Evolutionary conservation across 108 stramenopile genomes (phyloP).

Genomic region (Skeletonema marinoi): DNA sequence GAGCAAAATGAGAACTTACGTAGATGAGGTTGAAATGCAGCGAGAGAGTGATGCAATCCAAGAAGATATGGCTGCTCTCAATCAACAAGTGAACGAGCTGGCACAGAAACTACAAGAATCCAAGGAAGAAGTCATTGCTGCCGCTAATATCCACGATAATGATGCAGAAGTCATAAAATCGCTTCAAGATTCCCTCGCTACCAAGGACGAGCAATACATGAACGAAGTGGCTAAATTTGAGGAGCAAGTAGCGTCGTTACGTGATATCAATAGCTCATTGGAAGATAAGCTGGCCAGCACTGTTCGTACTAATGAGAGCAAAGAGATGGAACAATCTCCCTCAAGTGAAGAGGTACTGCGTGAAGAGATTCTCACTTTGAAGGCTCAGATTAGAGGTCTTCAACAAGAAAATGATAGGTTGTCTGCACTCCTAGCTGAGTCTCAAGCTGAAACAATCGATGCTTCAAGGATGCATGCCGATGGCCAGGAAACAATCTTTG

Average conservation of each 20-base stretch:
- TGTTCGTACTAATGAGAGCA: background rate
- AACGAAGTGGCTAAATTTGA: constrained; percentile 15
- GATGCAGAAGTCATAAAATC: background rate
- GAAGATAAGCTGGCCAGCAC: background rate
- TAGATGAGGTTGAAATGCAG: constrained; percentile 12
- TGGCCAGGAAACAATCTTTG: constrained; percentile 24
- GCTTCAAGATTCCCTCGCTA: constrained; percentile 7
- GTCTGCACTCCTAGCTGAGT: background rate
- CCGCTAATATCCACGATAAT: background rate
- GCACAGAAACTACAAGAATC: background rate
- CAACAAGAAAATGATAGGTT: background rate
- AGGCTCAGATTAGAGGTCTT: constrained; percentile 21
- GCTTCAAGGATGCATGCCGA: constrained; percentile 7
- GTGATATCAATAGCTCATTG: background rate
- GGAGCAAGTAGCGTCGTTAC: constrained; percentile 11
- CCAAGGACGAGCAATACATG: background rate
- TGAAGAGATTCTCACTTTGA: constrained; percentile 22
- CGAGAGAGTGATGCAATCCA: background rate
- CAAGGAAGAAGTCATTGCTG: background rate
- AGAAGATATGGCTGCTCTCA: background rate
- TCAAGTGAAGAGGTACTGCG: constrained; percentile 17
- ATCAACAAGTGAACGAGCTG: background rate
- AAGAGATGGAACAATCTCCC: constrained; percentile 9
- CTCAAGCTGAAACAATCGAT: background rate
- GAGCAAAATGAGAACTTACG: background rate